phyloP scores from a whole-genome alignment of 2,329 filamentous ascomycete species.

The Emmonsiellopsis sp. region DNA sequence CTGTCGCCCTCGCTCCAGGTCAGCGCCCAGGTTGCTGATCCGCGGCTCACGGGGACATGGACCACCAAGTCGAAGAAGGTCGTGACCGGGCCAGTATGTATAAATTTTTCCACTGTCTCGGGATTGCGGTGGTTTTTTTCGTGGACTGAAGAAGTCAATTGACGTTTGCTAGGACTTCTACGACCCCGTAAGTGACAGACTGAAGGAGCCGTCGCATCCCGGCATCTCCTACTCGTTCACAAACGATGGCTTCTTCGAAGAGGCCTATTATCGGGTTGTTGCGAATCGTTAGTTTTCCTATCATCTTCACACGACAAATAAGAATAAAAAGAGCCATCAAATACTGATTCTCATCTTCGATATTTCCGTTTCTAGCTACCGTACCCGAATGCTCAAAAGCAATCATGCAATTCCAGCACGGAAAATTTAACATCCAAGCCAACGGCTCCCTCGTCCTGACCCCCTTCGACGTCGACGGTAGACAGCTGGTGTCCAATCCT shows the following conservation, averaged over 20 bases:
- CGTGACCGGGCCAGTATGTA: constrained; percentile 58
- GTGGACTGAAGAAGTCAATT: not conserved
- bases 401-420: constrained; percentile 67
- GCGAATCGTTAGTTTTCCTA: constrained; percentile 50
- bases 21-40: constrained; percentile 30
- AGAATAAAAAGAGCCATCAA: not conserved
- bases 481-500: constrained; percentile 57
- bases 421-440: constrained; percentile 45
- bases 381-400: constrained; percentile 53
- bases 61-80: constrained; percentile 60
- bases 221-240: constrained; percentile 70
- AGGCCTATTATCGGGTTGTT: constrained; percentile 59
- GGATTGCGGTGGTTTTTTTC: not conserved
- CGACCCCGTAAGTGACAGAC: constrained; percentile 53
- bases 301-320: not conserved
- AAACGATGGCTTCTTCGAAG: constrained; percentile 56
- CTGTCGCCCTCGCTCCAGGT: constrained; percentile 17
- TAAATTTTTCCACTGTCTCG: not conserved
- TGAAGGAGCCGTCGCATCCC: constrained; percentile 56
- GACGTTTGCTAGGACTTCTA: constrained; percentile 51
- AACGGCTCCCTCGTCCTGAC: constrained; percentile 51
- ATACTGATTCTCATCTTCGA: not conserved
- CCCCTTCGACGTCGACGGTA: constrained; percentile 57
- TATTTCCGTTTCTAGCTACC: constrained; percentile 34
- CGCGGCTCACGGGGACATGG: constrained; percentile 59